Percentiles rank a stretch among this genome's conserved stretches.
Conservation (phyloP, 257 asterid genomes). For the Lavandula angustifolia region DNA sequence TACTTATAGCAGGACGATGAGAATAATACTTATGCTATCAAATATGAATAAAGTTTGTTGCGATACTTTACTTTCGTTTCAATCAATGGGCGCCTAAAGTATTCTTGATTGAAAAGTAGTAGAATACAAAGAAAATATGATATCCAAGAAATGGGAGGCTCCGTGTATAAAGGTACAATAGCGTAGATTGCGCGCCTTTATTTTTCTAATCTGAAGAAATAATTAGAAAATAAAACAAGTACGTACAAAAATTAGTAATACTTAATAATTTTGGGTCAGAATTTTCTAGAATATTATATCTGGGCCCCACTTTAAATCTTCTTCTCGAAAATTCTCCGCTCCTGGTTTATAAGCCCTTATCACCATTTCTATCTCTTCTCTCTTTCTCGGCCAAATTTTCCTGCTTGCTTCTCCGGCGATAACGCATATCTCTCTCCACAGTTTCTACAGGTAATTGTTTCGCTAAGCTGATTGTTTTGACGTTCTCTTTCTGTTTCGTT, state of each 20-base stretch:
- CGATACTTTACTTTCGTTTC: too few relatives aligned
- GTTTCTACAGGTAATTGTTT: conserved; percentile 25
- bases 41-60: too few relatives aligned
- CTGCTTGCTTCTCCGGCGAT: conserved; percentile 22
- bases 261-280: conserved; percentile 13
- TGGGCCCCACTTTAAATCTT: conserved; percentile 29
- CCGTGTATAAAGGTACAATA: conserved; percentile 25
- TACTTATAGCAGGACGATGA: too few relatives aligned
- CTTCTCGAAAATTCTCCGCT: conserved; percentile 16
- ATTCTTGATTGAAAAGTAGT: too few relatives aligned
- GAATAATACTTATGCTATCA: too few relatives aligned
- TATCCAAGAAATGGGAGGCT: conserved; percentile 7
- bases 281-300: conserved; percentile 31
- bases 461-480: not conserved
- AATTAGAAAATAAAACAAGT: too few relatives aligned
- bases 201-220: too few relatives aligned
- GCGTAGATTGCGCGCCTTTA: conserved; percentile 38
- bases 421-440: conserved; percentile 9
- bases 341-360: not conserved
- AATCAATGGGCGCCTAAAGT: too few relatives aligned
- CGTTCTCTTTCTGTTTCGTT: not conserved
- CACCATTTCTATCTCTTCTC: not conserved
- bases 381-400: conserved; percentile 18
- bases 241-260: too few relatives aligned
- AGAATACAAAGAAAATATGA: not conserved